phyloP scores from a whole-genome alignment of 2,329 filamentous ascomycete species.

The Penicillium sp. region DNA sequence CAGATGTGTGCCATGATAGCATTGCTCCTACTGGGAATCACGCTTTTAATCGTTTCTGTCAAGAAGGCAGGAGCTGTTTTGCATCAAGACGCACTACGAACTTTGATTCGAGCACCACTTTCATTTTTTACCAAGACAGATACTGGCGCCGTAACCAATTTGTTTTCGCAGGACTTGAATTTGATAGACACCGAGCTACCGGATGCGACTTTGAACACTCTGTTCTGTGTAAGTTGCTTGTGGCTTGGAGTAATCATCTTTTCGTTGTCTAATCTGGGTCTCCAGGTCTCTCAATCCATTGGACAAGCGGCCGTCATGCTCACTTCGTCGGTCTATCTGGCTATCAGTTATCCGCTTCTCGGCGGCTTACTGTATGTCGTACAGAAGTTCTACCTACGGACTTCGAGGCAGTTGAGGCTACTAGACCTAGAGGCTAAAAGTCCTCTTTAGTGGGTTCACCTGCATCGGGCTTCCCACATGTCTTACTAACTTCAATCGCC shows the following conservation, averaged over 20 bases:
- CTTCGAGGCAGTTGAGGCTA: not conserved
- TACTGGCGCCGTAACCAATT: constrained; percentile 48
- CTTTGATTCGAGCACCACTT: constrained; percentile 34
- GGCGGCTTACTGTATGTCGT: not conserved
- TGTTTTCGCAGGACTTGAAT: constrained; percentile 50
- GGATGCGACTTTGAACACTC: not conserved
- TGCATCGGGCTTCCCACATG: no score
- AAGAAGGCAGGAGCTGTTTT: constrained; percentile 22
- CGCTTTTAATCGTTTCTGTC: constrained; percentile 19
- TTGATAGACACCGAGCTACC: constrained; percentile 47
- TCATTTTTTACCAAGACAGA: constrained; percentile 47
- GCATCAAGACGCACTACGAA: constrained; percentile 22
- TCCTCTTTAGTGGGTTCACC: not conserved
- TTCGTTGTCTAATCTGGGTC: constrained; percentile 8
- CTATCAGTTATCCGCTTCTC: constrained; percentile 15
- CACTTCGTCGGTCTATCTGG: constrained; percentile 26
- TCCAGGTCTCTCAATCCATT: constrained; percentile 18
- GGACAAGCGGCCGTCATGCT: constrained; percentile 26
- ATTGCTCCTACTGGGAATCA: constrained; percentile 16
- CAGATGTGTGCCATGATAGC: constrained; percentile 25
- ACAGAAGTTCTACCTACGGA: constrained; percentile 2
- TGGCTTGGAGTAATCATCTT: not conserved
- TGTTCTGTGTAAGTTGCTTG: not conserved
- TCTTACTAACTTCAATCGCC: no score
- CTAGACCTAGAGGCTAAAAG: constrained; percentile 4